A percentile compares a stretch with the other conserved stretches of the same genome.
Conservation (phyloP, 139 green algal species). For the Chlamydomonas urium region DNA sequence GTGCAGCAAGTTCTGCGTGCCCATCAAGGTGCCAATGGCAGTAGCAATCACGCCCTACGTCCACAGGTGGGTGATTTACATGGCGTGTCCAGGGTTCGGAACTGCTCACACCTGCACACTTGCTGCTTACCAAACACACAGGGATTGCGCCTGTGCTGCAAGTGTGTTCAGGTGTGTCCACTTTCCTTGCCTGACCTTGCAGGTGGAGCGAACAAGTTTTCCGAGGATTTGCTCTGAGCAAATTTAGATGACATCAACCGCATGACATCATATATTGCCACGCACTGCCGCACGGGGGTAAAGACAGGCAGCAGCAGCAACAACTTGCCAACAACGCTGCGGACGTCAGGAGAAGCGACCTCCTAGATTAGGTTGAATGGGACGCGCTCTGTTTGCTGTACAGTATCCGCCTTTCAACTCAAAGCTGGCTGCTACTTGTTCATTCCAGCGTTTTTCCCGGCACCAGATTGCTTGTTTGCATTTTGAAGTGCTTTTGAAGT, state of each 20-base stretch:
- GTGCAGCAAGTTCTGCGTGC: conserved; percentile 50
- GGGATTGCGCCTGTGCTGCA: neutral
- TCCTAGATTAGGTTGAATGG: too few species aligned
- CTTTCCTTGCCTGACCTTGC: too few species aligned
- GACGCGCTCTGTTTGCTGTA: too few species aligned
- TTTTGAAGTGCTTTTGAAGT: conserved; percentile 1
- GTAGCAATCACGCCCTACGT: conserved; percentile 55
- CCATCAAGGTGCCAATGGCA: conserved; percentile 49
- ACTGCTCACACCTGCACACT: neutral
- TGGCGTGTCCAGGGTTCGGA: neutral
- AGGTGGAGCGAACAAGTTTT: neutral
- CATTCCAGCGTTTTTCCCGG: too few species aligned
- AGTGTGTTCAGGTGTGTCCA: neutral
- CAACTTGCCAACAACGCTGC: too few species aligned
- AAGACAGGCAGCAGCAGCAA: too few species aligned
- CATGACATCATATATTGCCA: too few species aligned
- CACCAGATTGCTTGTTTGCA: neutral
- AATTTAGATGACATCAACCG: too few species aligned
- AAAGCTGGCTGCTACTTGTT: too few species aligned
- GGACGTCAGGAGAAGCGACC: too few species aligned
- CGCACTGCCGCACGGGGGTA: too few species aligned
- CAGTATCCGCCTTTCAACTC: too few species aligned
- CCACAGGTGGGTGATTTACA: conserved; percentile 20
- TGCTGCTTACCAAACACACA: neutral
- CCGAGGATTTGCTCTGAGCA: neutral